Percentiles rank a stretch among this genome's conserved stretches.
Conservation (phyloP, 768 basidiomycete species). For the Astraeus odoratus region DNA sequence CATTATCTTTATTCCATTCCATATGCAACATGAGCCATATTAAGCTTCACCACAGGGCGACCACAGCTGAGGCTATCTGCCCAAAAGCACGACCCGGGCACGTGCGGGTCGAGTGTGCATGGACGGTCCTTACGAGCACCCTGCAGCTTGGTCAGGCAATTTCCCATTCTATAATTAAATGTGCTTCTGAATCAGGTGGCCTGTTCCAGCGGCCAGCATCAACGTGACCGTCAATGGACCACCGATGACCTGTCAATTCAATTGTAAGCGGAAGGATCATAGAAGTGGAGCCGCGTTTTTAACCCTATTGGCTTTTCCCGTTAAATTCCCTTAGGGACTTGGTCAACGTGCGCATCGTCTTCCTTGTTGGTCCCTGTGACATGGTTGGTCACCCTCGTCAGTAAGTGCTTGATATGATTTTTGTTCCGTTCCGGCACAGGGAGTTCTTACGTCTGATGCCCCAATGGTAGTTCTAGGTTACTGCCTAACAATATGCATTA, state of each 20-base stretch:
- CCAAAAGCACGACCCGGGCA: constrained; percentile 33
- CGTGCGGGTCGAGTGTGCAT: constrained; percentile 48
- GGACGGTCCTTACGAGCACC: constrained; percentile 43
- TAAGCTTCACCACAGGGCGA: constrained; percentile 14
- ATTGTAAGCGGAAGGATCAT: constrained; percentile 25
- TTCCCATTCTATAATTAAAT: background rate
- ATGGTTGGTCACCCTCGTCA: constrained; percentile 42
- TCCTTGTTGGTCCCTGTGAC: constrained; percentile 39
- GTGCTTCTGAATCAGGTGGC: background rate
- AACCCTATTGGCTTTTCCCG: background rate
- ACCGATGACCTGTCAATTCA: constrained; percentile 27
- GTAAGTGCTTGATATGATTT: constrained; percentile 30
- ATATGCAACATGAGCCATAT: background rate
- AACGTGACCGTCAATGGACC: constrained; percentile 39
- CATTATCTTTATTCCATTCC: background rate
- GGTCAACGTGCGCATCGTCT: constrained; percentile 41
- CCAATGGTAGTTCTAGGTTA: constrained; percentile 41
- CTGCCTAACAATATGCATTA: constrained; percentile 45
- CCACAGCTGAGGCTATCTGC: constrained; percentile 31
- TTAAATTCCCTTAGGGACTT: constrained; percentile 27
- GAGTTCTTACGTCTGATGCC: constrained; percentile 1
- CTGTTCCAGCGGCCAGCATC: constrained; percentile 40
- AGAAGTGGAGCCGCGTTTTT: constrained; percentile 3
- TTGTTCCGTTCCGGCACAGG: background rate
- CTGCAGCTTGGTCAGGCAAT: constrained; percentile 44